Conservation (phyloP, 192 early-diverging fungal species). For the Backusella luteola region DNA sequence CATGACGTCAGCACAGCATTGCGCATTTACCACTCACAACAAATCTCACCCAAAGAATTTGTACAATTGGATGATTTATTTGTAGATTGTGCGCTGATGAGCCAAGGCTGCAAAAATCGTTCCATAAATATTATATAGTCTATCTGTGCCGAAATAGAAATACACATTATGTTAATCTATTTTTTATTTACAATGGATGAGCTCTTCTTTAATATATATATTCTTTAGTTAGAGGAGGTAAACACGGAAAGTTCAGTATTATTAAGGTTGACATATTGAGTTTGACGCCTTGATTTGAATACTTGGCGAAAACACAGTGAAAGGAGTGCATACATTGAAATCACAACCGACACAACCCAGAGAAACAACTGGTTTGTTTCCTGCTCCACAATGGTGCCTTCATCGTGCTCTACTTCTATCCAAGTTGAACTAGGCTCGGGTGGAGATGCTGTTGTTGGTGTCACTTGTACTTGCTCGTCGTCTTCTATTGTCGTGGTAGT, state of each 20-base stretch:
- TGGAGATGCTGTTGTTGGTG: not conserved
- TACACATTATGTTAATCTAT: not conserved
- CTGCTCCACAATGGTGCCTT: not conserved
- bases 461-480: not conserved
- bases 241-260: not conserved
- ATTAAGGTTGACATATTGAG: not conserved
- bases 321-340: not conserved
- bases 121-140: not conserved
- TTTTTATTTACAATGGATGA: not conserved
- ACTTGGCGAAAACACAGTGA: not conserved
- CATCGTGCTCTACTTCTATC: conserved; percentile 7
- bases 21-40: no score
- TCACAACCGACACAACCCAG: not conserved
- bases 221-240: not conserved
- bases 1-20: not conserved
- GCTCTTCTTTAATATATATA: not conserved
- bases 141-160: not conserved
- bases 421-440: not conserved
- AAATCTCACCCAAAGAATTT: no score
- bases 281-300: conserved; percentile 1
- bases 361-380: conserved; percentile 12
- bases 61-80: no score
- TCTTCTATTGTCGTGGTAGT: not conserved
- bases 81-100: no score
- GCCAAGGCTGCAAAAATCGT: no score